phyloP scores from a whole-genome alignment of 306 rosid species.

The Macrotyloma uniflorum region DNA sequence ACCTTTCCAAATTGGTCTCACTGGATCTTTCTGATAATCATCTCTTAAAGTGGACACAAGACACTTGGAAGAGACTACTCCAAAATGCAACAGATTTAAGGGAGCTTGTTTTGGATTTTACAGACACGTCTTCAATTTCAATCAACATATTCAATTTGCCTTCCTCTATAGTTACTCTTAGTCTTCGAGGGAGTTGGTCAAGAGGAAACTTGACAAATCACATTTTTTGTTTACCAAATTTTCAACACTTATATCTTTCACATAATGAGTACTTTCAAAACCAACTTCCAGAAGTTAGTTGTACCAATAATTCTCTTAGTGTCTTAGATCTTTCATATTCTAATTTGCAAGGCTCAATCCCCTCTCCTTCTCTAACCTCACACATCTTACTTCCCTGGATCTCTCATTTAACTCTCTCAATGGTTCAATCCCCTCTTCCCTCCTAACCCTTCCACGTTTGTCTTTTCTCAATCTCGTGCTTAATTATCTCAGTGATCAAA shows the following conservation, averaged over 20 bases:
- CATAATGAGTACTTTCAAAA: not conserved
- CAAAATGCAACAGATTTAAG: not conserved
- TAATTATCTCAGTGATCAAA: not conserved
- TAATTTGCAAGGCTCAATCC: not conserved
- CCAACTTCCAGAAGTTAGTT: slow-evolving; percentile 7
- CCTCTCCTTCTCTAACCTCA: not conserved
- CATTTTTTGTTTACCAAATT: slow-evolving; percentile 2
- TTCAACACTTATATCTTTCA: not conserved
- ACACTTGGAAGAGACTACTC: not conserved
- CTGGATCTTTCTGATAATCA: not conserved
- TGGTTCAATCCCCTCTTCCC: not conserved
- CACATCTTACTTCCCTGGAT: not conserved
- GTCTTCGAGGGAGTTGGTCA: fast-evolving
- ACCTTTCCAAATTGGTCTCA: slow-evolving; percentile 3
- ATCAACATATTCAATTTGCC: not conserved
- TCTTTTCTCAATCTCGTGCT: not conserved
- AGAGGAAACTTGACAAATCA: not conserved
- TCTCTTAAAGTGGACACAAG: not conserved
- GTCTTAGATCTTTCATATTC: not conserved
- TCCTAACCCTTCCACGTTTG: not conserved
- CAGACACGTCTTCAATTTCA: not conserved
- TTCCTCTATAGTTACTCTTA: slow-evolving; percentile 24
- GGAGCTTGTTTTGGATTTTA: not conserved
- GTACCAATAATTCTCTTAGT: not conserved
- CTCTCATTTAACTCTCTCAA: not conserved